These are phyloP conservation scores for Pseudopediastrum boryanum DNA, from an alignment of 139 green algal genomes.

Conservation along the genomic window DNA sequence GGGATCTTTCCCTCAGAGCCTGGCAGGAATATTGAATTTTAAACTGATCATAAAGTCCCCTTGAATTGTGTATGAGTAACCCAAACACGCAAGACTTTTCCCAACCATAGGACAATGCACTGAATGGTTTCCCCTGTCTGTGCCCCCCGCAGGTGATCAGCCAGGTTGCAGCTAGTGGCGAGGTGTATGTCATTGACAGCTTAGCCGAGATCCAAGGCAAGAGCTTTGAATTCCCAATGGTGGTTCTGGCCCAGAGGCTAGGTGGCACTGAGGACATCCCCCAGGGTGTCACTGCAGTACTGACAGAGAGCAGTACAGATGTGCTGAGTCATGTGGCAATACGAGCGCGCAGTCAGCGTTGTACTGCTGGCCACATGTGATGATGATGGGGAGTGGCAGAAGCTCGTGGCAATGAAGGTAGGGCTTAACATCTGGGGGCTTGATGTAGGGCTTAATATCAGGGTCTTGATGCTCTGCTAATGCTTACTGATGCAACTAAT, in stretches of 20 bases:
- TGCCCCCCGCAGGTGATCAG: slow-evolving; percentile 62
- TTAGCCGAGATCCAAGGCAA: slow-evolving; percentile 71
- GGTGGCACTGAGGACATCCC: slow-evolving; percentile 77
- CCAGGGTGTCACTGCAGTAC: slow-evolving; percentile 66
- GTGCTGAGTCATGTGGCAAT: slow-evolving; percentile 91
- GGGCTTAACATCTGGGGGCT: too few species aligned
- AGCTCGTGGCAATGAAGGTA: slow-evolving; percentile 15
- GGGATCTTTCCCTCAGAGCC: too few species aligned
- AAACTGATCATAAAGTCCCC: too few species aligned
- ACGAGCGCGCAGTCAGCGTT: slow-evolving; percentile 70
- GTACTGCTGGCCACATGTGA: slow-evolving; percentile 85
- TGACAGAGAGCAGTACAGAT: slow-evolving; percentile 76
- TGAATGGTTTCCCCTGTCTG: too few species aligned
- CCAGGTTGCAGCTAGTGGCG: slow-evolving; percentile 37
- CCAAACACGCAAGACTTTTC: too few species aligned
- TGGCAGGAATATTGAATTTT: too few species aligned
- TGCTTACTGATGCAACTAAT: too few species aligned
- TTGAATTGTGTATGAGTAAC: too few species aligned
- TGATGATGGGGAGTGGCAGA: neutral
- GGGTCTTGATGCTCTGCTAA: too few species aligned
- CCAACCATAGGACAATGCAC: too few species aligned
- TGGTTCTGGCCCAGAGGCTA: slow-evolving; percentile 54
- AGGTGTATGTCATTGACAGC: slow-evolving; percentile 40
- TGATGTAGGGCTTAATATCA: too few species aligned
- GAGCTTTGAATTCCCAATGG: slow-evolving; percentile 43